Evolutionary conservation across 768 basidiomycete species (phyloP).

Genomic region (Pisolithus sp.): DNA sequence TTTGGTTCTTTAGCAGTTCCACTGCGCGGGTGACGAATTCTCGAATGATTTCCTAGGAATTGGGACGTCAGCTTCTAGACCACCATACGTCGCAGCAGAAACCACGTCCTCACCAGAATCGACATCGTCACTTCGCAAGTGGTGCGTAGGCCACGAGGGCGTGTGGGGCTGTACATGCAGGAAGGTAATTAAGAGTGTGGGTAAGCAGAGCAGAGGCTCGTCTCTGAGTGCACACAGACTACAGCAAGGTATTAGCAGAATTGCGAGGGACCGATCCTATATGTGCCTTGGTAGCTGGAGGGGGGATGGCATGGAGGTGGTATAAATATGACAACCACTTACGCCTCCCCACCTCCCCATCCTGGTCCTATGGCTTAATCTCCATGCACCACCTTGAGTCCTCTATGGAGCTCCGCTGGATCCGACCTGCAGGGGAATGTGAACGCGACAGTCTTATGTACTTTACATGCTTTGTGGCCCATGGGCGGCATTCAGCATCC

Average conservation of each 20-base stretch:
- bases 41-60: slow-evolving; percentile 16
- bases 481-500: neutral
- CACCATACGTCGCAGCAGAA: slow-evolving; percentile 4
- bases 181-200: slow-evolving; percentile 20
- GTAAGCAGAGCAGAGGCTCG: slow-evolving; percentile 3
- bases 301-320: neutral
- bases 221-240: slow-evolving; percentile 7
- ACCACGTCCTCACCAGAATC: slow-evolving; percentile 22
- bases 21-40: slow-evolving; percentile 18
- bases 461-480: neutral
- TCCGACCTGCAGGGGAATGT: neutral
- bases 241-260: slow-evolving; percentile 11
- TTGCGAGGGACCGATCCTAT: slow-evolving; percentile 9
- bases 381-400: slow-evolving; percentile 2
- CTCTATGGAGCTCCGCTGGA: neutral
- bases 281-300: slow-evolving; percentile 4
- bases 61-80: slow-evolving; percentile 12
- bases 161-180: slow-evolving; percentile 7
- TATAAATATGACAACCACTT: neutral
- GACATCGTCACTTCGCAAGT: slow-evolving; percentile 19
- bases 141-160: slow-evolving; percentile 21
- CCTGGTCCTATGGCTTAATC: neutral
- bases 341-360: neutral
- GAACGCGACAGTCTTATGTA: neutral
- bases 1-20: neutral